Conservation (phyloP, 2,329 filamentous ascomycete species). For the Colletotrichum destructivum region DNA sequence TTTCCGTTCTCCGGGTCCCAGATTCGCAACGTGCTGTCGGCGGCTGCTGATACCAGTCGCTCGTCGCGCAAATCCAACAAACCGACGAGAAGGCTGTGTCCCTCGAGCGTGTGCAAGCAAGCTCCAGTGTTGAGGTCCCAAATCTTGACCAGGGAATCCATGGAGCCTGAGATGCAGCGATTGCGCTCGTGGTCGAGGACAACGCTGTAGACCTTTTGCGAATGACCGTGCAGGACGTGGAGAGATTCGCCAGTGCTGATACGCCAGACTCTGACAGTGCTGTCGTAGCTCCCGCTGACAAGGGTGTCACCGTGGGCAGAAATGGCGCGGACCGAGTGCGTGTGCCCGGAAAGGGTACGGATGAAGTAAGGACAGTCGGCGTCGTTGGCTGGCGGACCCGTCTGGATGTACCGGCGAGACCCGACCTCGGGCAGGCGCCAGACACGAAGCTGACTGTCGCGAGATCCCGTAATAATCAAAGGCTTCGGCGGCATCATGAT, state of each 20-base stretch:
- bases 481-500: conserved; percentile 96
- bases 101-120: conserved; percentile 91
- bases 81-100: conserved; percentile 92
- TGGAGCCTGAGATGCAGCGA: conserved; percentile 96
- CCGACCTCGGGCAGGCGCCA: conserved; percentile 92
- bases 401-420: conserved; percentile 84
- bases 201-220: conserved; percentile 96
- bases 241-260: conserved; percentile 94
- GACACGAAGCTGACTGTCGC: conserved; percentile 93
- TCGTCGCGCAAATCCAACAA: conserved; percentile 91
- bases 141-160: conserved; percentile 98
- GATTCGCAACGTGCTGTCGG: conserved; percentile 94
- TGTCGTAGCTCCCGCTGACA: conserved; percentile 98
- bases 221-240: conserved; percentile 88
- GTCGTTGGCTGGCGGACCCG: conserved; percentile 79
- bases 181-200: conserved; percentile 93
- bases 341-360: conserved; percentile 86
- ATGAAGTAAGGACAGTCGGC: conserved; percentile 96
- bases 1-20: conserved; percentile 96
- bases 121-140: conserved; percentile 93
- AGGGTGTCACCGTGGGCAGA: conserved; percentile 94
- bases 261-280: conserved; percentile 94
- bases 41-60: conserved; percentile 92
- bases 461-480: conserved; percentile 95
- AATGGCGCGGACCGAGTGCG: conserved; percentile 95